Evolutionary conservation across 2,329 filamentous ascomycete species (phyloP).

Genomic region (Sporothrix mexicana): DNA sequence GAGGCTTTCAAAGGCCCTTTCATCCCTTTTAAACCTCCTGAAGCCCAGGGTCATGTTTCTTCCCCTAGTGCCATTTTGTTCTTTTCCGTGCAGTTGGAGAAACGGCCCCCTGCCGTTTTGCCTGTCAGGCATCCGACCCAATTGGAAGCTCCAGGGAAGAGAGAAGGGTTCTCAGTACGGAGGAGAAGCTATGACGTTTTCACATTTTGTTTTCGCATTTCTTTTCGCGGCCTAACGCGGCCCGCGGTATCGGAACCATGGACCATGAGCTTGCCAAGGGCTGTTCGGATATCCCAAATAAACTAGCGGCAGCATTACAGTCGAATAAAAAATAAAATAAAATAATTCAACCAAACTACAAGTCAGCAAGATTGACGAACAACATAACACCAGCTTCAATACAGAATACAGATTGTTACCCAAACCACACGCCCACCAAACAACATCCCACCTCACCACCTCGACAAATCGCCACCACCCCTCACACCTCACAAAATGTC

Average conservation of each 20-base stretch:
- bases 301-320: background rate
- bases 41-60: constrained; percentile 14
- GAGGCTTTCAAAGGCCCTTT: too few relatives aligned
- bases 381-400: background rate
- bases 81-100: background rate
- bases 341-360: background rate
- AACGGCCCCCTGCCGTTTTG: background rate
- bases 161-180: too few relatives aligned
- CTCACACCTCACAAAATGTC: background rate
- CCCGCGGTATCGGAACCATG: constrained; percentile 7
- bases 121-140: background rate
- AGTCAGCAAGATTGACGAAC: too few relatives aligned
- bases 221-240: background rate
- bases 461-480: too few relatives aligned
- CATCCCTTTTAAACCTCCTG: background rate
- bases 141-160: background rate
- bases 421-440: background rate
- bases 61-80: constrained; percentile 5
- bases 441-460: background rate
- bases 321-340: background rate
- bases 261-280: too few relatives aligned
- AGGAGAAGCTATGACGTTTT: background rate
- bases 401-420: background rate
- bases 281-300: background rate
- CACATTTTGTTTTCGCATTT: background rate